Evolutionary conservation across 2,329 filamentous ascomycete genomes (phyloP), one percentile per base, ranked within the genome.

Genomic region (Hymenoscyphus salicellus): DNA sequence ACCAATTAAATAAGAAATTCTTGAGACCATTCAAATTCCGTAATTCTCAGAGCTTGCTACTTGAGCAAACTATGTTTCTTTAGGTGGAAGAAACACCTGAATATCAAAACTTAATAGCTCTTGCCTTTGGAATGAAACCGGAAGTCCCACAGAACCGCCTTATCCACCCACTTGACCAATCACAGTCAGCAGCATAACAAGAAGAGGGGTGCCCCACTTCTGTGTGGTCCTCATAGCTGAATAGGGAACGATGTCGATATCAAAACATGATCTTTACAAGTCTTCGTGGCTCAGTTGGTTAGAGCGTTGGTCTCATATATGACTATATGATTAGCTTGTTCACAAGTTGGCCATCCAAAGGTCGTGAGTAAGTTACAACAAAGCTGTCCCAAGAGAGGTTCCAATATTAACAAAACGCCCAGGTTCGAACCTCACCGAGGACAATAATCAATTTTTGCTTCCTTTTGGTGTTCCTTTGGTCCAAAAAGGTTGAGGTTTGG

Each of bases 341-440:
- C 26, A 58, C 56, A 55, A 58, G 38, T n/a, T 33, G 61, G 61
- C 61, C 38, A 77, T 77, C 74, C 79, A 79, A 79, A 80, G 79
- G 78, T 79, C 79, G 77, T 76, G 79, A 83, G 82, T 38, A 33
- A 33, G 32, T 33, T 33, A 33, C 10, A 33, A 33, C 32, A 8
- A 33, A n/a, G n/a, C n/a, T n/a, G n/a, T n/a, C n/a, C n/a, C n/a
- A n/a, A n/a, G n/a, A n/a, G n/a, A n/a, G n/a, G n/a, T n/a, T n/a
- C n/a, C n/a, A n/a, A n/a, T 32, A 32, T 4, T 32, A 32, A 32
- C 30, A 32, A 4, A 3, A 3, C 30, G 3, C 3, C 30, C 30
- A 32, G 30, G 30, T 77, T 84, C 83, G 77, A 80, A 74, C 72
- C 79, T 82, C 77, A 75, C 78, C 75, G 74, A 78, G 78, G 77